phyloP scores from a whole-genome alignment of 2,329 filamentous ascomycete species.

The Trichophaea hybrida region DNA sequence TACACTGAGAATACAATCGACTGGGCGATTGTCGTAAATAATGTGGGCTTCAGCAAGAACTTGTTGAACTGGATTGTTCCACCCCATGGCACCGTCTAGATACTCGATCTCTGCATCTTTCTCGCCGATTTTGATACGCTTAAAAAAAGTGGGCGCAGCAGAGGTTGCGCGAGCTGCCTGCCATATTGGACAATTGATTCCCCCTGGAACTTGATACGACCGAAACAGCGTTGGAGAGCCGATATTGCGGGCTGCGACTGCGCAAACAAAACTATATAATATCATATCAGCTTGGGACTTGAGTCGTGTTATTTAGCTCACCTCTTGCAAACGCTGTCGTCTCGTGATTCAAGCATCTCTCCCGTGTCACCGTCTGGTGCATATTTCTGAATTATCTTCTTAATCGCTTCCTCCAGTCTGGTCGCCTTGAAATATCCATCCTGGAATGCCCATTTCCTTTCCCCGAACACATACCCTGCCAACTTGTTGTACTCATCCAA shows the following conservation, averaged over 20 bases:
- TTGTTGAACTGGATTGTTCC: conserved; percentile 25
- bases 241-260: conserved; percentile 20
- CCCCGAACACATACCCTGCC: conserved; percentile 23
- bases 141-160: conserved; percentile 26
- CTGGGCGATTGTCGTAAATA: conserved; percentile 11
- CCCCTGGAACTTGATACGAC: conserved; percentile 12
- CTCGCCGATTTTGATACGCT: not conserved
- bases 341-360: not conserved
- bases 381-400: conserved; percentile 10
- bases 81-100: conserved; percentile 26
- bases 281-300: not conserved
- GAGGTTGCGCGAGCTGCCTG: conserved; percentile 27
- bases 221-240: conserved; percentile 22
- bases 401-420: conserved; percentile 15
- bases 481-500: conserved; percentile 26
- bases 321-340: not conserved
- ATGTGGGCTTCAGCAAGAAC: conserved; percentile 24
- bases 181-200: conserved; percentile 26
- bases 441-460: conserved; percentile 8
- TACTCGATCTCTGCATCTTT: conserved; percentile 20
- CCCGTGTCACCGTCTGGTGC: not conserved
- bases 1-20: conserved; percentile 25
- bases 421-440: conserved; percentile 18
- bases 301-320: not conserved
- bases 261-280: conserved; percentile 25